These are phyloP conservation scores for Umbelopsis vinacea DNA, from an alignment of 192 early-diverging fungal genomes.

Conservation along the genomic window DNA sequence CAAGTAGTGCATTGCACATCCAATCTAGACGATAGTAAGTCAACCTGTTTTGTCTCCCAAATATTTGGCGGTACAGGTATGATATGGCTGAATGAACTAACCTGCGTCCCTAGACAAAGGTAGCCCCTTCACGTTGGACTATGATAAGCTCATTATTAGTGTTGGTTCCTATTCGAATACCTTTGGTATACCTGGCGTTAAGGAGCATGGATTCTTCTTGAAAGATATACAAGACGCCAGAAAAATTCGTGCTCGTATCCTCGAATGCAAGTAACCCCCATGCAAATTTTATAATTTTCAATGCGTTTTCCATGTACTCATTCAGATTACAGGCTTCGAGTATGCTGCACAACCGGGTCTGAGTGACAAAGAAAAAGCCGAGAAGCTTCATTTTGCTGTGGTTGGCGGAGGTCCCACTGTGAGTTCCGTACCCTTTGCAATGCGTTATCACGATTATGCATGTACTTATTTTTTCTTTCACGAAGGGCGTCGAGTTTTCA, in stretches of 20 bases:
- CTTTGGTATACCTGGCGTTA: conserved; percentile 83
- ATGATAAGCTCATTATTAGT: conserved; percentile 83
- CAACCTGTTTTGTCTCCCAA: neutral
- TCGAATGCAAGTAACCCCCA: conserved; percentile 61
- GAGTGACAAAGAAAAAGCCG: conserved; percentile 63
- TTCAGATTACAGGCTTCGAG: conserved; percentile 55
- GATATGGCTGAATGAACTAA: neutral
- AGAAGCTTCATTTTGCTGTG: conserved; percentile 80
- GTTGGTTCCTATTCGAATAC: conserved; percentile 85
- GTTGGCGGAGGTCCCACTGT: conserved; percentile 90
- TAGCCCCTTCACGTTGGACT: conserved; percentile 60
- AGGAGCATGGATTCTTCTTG: conserved; percentile 82
- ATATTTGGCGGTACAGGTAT: neutral
- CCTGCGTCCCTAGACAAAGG: neutral
- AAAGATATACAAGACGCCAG: conserved; percentile 87
- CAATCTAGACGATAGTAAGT: conserved; percentile 38
- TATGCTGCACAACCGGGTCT: conserved; percentile 70
- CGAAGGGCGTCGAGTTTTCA: conserved; percentile 69
- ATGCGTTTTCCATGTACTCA: too few species aligned
- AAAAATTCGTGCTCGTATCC: conserved; percentile 75
- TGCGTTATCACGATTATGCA: neutral
- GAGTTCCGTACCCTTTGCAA: neutral
- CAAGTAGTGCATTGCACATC: conserved; percentile 48
- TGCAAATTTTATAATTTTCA: neutral
- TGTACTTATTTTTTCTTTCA: neutral